A percentile compares a stretch with the other conserved stretches of the same genome.
Conservation (phyloP, 2,329 filamentous ascomycete genomes). For the Aspergillus transmontanensis region DNA sequence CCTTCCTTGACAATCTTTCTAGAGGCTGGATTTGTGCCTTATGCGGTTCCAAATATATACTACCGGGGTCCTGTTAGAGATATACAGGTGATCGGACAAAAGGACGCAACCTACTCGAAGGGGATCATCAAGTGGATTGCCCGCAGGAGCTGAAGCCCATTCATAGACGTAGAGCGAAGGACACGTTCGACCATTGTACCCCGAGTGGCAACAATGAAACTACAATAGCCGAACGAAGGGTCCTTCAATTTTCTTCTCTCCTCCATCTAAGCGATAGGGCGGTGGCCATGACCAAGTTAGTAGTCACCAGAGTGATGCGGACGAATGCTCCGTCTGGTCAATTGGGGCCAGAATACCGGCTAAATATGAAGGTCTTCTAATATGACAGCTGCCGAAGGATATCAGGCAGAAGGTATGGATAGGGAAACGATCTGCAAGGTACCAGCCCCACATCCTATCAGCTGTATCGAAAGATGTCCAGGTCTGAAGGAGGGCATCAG, state of each 20-base stretch:
- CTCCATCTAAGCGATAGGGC: neutral
- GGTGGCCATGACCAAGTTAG: neutral
- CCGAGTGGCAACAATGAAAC: neutral
- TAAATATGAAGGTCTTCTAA: conserved; percentile 7
- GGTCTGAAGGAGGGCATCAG: no score
- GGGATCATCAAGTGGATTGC: neutral
- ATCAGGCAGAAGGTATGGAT: conserved; percentile 8
- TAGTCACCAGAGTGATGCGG: neutral
- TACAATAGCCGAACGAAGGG: neutral
- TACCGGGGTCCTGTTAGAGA: neutral
- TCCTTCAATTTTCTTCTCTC: neutral
- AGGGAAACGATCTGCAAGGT: conserved; percentile 20
- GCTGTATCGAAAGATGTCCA: neutral
- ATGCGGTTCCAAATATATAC: neutral
- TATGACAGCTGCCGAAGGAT: conserved; percentile 6
- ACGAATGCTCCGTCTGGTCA: neutral
- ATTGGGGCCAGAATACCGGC: neutral
- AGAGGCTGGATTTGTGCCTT: neutral
- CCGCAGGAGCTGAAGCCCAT: neutral
- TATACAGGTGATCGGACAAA: neutral
- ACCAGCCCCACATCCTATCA: neutral
- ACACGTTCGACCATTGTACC: neutral
- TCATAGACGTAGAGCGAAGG: neutral
- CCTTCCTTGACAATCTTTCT: neutral
- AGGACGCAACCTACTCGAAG: neutral